Evolutionary conservation across 1,139 yeast species (phyloP), one percentile per base, ranked within the genome.

Genomic region (Candida sojae): DNA sequence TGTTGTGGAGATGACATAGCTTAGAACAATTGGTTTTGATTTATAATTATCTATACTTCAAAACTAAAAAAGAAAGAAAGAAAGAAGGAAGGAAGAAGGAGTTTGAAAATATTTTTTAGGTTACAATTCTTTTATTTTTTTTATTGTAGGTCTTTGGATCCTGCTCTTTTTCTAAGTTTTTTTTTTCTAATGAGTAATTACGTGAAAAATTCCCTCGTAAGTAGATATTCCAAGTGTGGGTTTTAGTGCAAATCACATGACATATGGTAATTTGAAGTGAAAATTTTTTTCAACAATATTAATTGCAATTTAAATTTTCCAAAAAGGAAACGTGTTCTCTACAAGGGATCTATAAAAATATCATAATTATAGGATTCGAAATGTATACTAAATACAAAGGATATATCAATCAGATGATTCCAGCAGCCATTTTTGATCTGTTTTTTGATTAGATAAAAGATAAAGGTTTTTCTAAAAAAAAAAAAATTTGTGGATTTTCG

Each of bases 1-100:
- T 85, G 86, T 68, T 83, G 86, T 46, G 91, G 90, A 35, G 83
- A 70, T 32, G 88, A 67, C 92, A 86, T 86, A 12, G 12, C 28
- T 21, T 11, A 10, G 21, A 21, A 7, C 12, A 26, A 10, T 17
- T 17, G 21, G 21, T 23, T 10, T n/a, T 7, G 10, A 25, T 23
- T 6, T 9, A 36, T 36, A 17, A 36, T 36, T 17, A 17, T 17
- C 21, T 17, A 17, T 17, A 17, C 21, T 17, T 17, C 21, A 17
- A 17, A 25, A 25, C n/a, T 25, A n/a, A 11, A 6, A 7, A 23
- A 10, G 6, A 25, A 23, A 11, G 9, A 29, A n/a, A 23, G 29
- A 36, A 36, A 26, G n/a, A 36, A 25, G 30, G 39, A 36, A 6
- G 6, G 29, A 26, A 26, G 21, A 36, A 36, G 21, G 21, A 17